Base-by-base conservation (phyloP, 768 basidiomycete species). In the Crassisporium funariophilum region DNA sequence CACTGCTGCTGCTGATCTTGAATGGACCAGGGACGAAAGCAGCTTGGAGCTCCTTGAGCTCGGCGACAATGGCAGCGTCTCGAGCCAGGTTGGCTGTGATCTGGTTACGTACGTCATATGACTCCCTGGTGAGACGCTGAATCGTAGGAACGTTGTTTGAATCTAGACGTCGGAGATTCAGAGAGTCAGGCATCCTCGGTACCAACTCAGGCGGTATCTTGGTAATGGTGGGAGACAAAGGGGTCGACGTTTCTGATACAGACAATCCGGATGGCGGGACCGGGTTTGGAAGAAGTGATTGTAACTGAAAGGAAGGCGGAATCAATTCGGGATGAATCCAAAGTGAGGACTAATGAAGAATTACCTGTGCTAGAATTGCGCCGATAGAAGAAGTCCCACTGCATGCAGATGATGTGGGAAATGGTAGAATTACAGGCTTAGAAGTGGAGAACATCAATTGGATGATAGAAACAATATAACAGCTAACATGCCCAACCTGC, bases 81-180 rank as follows among this genome's bases (percentile, higher is more conserved):
- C 61, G 58, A 19, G 53, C 59, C 10, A 65, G 43, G 1, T 37
- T 43, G 3, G 59, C 56, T 5, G 57, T 46, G 13, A 70, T 56
- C 35, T 62, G 53, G 13, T 60, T 49, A 20, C 65, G 64, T 13
- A 69, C 50, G 19, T 60, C 55, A 35, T 53, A 53, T 13, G 67
- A 46, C 35, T 67, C 64, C 13, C 49, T 44, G 4, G 56, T 60
- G 7, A 72, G 57, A 24, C 45, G 38, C 8, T 58, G 51, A 3
- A 58, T 52, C 29, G 43, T 38, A 2, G 44, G 46, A 8, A 40
- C 9, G 21, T 52, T 41, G 2, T 22, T 31, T 8, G 46, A 24
- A 20, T 44, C 35, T 10, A 40, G 31, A 27, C 8, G 39, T 13
- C 9, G 9, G 12, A 13, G 13, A 16, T 12, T 34, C 13, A 34